phyloP scores from a whole-genome alignment of 2,329 filamentous ascomycete species.

The Venturia aucupariae region DNA sequence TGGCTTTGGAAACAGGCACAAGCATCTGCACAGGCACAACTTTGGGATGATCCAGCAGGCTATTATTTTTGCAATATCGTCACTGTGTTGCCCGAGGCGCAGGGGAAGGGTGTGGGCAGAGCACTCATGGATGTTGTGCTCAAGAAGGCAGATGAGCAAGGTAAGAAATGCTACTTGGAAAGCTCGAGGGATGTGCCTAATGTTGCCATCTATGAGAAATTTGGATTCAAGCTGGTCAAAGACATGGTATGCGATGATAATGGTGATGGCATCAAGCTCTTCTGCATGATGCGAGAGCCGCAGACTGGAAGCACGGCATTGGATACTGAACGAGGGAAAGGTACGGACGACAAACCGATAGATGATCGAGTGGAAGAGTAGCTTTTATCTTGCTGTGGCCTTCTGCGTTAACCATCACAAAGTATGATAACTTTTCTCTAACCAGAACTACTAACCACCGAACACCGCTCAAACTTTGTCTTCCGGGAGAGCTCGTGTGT shows the following conservation, averaged over 20 bases:
- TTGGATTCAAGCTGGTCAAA: conserved; percentile 57
- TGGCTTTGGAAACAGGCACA: conserved; percentile 65
- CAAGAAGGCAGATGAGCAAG: conserved; percentile 53
- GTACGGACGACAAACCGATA: neutral
- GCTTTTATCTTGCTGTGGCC: neutral
- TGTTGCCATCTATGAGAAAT: conserved; percentile 58
- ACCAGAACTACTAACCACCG: too few relatives aligned
- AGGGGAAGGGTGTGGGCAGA: conserved; percentile 58
- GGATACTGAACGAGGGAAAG: neutral
- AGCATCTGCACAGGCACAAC: conserved; percentile 47
- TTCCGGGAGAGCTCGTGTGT: too few relatives aligned
- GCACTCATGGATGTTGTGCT: conserved; percentile 56
- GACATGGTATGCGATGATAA: conserved; percentile 60
- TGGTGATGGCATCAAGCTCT: conserved; percentile 40
- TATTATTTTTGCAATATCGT: conserved; percentile 75
- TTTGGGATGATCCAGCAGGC: conserved; percentile 57
- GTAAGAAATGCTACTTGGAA: conserved; percentile 60
- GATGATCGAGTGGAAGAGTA: neutral
- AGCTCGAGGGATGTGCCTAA: conserved; percentile 60
- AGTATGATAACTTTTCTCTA: too few relatives aligned
- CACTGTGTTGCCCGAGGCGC: conserved; percentile 54
- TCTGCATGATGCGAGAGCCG: conserved; percentile 38
- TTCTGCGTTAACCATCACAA: neutral
- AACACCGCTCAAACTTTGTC: too few relatives aligned
- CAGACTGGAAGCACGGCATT: neutral